These are phyloP conservation scores for Saccharomyces paradoxus DNA, from an alignment of 805 yeast species.

Conservation along the genomic window DNA sequence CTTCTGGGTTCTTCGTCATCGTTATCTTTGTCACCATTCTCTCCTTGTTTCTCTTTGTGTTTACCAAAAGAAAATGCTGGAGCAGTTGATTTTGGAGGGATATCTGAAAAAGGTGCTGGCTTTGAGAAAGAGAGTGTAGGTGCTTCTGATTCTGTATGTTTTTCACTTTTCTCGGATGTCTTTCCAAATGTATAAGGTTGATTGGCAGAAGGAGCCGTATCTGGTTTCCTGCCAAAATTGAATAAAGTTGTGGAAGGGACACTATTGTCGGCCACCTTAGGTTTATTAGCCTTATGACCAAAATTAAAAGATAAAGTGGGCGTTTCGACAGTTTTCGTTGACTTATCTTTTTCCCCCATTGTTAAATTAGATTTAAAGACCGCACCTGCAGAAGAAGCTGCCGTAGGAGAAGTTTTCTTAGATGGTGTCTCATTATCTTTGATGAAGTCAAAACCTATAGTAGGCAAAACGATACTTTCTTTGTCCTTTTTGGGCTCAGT, in stretches of 20 bases:
- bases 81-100: not conserved
- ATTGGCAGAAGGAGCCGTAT: not conserved
- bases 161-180: not conserved
- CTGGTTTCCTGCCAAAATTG: not conserved
- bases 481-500: not conserved
- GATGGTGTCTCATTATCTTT: slow-evolving; percentile 19
- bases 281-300: not conserved
- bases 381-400: not conserved
- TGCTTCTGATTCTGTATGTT: not conserved
- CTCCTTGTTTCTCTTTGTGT: not conserved
- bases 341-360: not conserved
- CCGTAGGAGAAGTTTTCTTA: slow-evolving; percentile 2
- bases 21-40: not conserved
- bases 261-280: not conserved
- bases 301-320: not conserved
- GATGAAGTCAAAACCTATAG: slow-evolving; percentile 28
- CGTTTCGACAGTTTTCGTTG: not conserved
- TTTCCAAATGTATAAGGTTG: not conserved
- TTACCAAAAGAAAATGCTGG: not conserved
- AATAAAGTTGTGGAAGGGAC: not conserved
- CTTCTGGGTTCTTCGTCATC: slow-evolving; percentile 6
- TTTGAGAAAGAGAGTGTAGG: not conserved
- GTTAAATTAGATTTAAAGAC: not conserved
- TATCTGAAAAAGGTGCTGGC: not conserved
- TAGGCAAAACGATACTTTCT: slow-evolving; percentile 16